phyloP scores from a whole-genome alignment of 2,329 filamentous ascomycete genomes.

The Orbilia blumenaviensis region DNA sequence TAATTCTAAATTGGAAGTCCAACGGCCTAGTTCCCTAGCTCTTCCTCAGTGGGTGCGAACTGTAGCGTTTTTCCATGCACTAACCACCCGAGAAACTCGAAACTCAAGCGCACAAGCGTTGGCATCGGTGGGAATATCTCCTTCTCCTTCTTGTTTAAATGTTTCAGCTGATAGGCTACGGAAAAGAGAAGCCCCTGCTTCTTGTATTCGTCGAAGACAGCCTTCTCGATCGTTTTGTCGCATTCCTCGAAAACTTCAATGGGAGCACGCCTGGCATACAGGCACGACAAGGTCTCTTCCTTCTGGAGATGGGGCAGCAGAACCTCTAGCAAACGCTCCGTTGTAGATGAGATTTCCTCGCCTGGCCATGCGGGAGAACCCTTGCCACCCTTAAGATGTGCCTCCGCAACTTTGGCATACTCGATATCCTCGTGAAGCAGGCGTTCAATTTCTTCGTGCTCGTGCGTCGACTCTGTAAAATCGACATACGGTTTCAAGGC shows the following conservation, averaged over 20 bases:
- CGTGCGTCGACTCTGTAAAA: constrained; percentile 52
- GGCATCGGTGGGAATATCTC: constrained; percentile 52
- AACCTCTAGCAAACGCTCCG: constrained; percentile 36
- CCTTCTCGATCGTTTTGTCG: constrained; percentile 44
- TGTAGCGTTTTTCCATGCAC: constrained; percentile 40
- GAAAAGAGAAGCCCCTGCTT: constrained; percentile 24
- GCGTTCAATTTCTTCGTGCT: constrained; percentile 53
- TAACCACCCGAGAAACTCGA: constrained; percentile 45
- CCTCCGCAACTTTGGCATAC: constrained; percentile 30
- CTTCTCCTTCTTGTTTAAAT: constrained; percentile 48
- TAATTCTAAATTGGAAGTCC: neutral
- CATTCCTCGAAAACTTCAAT: constrained; percentile 20
- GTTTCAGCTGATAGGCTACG: constrained; percentile 31
- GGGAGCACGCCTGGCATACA: constrained; percentile 48
- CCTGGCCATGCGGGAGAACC: constrained; percentile 41
- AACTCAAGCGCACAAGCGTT: constrained; percentile 18
- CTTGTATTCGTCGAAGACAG: constrained; percentile 40
- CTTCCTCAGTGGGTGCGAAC: constrained; percentile 35
- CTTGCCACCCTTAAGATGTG: constrained; percentile 37
- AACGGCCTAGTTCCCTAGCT: constrained; percentile 11
- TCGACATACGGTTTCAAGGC: constrained; percentile 51
- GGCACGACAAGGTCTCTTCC: constrained; percentile 50
- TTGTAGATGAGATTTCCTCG: constrained; percentile 47
- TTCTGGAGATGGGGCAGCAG: constrained; percentile 50
- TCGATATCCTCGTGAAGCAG: constrained; percentile 31